Conservation (phyloP, 805 yeast genomes). For the Sungouiozyma ichnusensis region DNA sequence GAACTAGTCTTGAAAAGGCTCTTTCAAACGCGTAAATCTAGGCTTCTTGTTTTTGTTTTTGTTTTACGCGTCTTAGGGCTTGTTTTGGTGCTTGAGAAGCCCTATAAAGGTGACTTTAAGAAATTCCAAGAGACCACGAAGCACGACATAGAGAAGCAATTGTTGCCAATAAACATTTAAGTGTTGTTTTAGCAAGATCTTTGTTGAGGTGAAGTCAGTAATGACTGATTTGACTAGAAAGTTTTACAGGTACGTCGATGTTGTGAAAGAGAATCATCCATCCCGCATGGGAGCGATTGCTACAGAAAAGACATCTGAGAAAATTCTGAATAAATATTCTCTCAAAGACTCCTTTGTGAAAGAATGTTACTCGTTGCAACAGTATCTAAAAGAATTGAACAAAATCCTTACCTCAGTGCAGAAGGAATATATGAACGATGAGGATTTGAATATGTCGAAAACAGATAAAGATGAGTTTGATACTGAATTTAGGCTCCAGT, state of each 20-base stretch:
- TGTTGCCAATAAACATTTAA: no score
- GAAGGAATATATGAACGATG: slow-evolving; percentile 20
- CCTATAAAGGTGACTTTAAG: no score
- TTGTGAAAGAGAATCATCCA: slow-evolving; percentile 14
- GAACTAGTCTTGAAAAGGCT: no score
- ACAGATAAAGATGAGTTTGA: slow-evolving; percentile 47
- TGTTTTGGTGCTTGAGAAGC: no score
- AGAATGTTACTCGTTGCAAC: slow-evolving; percentile 23
- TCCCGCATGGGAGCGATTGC: background rate
- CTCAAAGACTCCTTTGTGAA: slow-evolving; percentile 22
- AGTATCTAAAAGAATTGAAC: slow-evolving; percentile 23
- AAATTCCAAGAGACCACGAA: no score
- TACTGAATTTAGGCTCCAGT: slow-evolving; percentile 40
- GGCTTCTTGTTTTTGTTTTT: no score
- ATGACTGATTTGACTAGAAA: slow-evolving; percentile 25
- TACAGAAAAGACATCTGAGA: background rate
- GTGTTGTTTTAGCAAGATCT: background rate
- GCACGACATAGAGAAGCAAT: no score
- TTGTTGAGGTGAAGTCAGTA: background rate
- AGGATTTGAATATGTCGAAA: slow-evolving; percentile 27
- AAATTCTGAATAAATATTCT: background rate
- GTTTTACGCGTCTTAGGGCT: background rate
- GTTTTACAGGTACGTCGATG: slow-evolving; percentile 20
- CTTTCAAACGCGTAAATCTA: background rate
- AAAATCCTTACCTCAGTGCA: slow-evolving; percentile 19